phyloP scores from a whole-genome alignment of 202 grass and related monocot genomes.

The Setaria italica region DNA sequence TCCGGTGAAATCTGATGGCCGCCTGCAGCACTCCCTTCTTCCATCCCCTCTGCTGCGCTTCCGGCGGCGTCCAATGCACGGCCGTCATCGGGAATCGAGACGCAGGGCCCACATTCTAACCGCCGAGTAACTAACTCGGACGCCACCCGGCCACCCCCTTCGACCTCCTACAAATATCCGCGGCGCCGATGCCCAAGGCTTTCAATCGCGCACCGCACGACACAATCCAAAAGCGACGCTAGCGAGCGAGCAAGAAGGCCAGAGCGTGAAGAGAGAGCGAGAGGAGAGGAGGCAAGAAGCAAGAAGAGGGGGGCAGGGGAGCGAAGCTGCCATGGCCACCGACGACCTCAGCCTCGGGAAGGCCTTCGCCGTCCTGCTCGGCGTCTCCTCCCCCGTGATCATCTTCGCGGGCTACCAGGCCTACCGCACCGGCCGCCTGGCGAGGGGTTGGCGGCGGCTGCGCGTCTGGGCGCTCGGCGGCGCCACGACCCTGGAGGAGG shows the following conservation, averaged over 20 bases:
- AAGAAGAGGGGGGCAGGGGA: neutral
- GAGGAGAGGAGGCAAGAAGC: neutral
- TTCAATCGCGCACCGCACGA: conserved; percentile 23
- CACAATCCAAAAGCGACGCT: conserved; percentile 6
- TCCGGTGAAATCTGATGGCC: too few relatives aligned
- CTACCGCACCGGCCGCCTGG: neutral
- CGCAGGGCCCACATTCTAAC: conserved; percentile 2
- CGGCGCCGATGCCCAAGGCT: neutral
- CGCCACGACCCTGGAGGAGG: conserved; percentile 10
- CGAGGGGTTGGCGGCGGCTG: neutral
- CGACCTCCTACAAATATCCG: neutral
- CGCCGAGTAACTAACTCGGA: neutral
- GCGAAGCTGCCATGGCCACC: neutral
- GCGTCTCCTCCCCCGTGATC: neutral
- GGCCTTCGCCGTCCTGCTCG: neutral
- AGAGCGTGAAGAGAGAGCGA: neutral
- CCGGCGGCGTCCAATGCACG: neutral
- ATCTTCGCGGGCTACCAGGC: neutral
- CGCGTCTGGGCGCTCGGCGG: conserved; percentile 20
- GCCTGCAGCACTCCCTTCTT: too few relatives aligned
- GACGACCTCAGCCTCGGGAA: neutral
- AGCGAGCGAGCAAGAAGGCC: conserved; percentile 7
- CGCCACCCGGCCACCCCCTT: neutral
- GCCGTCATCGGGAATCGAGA: neutral
- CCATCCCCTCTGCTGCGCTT: too few relatives aligned